phyloP scores from a whole-genome alignment of 2,329 filamentous ascomycete genomes.

The Colletotrichum australisinense region DNA sequence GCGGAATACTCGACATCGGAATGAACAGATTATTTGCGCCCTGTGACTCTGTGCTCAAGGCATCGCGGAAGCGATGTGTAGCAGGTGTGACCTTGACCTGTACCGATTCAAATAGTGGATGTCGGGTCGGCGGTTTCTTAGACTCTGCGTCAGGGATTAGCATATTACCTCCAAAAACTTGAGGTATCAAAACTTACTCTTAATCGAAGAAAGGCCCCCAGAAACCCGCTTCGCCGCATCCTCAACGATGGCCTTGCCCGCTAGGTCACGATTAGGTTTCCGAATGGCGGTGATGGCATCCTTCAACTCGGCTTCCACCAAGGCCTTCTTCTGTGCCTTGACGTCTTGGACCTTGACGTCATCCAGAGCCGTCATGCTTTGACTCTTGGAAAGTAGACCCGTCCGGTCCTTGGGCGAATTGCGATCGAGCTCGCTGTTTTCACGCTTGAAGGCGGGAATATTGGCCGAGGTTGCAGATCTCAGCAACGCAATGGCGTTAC shows the following conservation, averaged over 20 bases:
- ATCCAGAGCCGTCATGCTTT: slow-evolving; percentile 61
- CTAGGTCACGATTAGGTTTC: slow-evolving; percentile 79
- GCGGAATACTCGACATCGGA: slow-evolving; percentile 43
- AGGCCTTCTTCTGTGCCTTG: slow-evolving; percentile 73
- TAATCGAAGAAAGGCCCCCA: slow-evolving; percentile 55
- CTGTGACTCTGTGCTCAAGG: slow-evolving; percentile 49
- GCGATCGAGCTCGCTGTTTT: slow-evolving; percentile 67
- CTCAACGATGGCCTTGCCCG: slow-evolving; percentile 74
- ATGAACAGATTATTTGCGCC: slow-evolving; percentile 18
- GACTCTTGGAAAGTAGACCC: slow-evolving; percentile 51
- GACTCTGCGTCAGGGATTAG: slow-evolving; percentile 52
- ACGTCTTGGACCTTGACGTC: slow-evolving; percentile 48
- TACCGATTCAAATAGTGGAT: slow-evolving; percentile 51
- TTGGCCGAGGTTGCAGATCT: slow-evolving; percentile 75
- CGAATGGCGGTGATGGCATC: slow-evolving; percentile 80
- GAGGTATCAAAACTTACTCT: slow-evolving; percentile 52
- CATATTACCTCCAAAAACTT: slow-evolving; percentile 42
- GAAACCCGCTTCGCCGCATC: slow-evolving; percentile 71
- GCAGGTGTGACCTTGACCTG: slow-evolving; percentile 69
- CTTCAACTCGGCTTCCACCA: slow-evolving; percentile 76
- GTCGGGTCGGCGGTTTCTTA: slow-evolving; percentile 59
- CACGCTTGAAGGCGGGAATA: slow-evolving; percentile 73
- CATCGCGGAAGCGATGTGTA: slow-evolving; percentile 65
- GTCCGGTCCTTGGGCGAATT: slow-evolving; percentile 54
- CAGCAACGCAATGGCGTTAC: slow-evolving; percentile 71